Conservation (phyloP, 2,329 filamentous ascomycete genomes). For the Nannizziopsis barbatae region DNA sequence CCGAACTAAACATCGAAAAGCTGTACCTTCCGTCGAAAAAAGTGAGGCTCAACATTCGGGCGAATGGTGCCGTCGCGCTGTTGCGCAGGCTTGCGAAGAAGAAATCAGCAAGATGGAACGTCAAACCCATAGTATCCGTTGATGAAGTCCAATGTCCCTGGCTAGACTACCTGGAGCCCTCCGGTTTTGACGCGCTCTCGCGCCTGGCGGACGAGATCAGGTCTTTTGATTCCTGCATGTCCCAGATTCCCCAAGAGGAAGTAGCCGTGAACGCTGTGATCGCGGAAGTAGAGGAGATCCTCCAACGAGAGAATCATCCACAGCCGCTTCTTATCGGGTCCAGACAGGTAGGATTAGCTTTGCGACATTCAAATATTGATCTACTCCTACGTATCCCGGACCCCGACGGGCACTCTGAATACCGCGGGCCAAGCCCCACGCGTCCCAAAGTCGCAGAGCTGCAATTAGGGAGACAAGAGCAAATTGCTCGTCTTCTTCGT, state of each 20-base stretch:
- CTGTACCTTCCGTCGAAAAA: constrained; percentile 4
- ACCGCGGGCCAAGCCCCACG: constrained; percentile 24
- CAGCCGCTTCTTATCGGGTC: constrained; percentile 43
- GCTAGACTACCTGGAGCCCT: constrained; percentile 21
- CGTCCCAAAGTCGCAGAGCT: constrained; percentile 23
- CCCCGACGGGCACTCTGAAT: constrained; percentile 17
- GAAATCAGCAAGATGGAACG: neutral
- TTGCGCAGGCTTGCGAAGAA: constrained; percentile 8
- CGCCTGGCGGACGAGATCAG: constrained; percentile 38
- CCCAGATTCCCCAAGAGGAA: constrained; percentile 35
- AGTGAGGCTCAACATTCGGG: neutral
- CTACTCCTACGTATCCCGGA: constrained; percentile 31
- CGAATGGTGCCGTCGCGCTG: neutral
- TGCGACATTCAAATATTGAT: constrained; percentile 46
- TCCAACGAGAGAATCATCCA: constrained; percentile 18
- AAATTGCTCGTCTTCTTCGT: constrained; percentile 19
- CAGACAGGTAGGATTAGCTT: constrained; percentile 41
- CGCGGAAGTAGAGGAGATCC: constrained; percentile 21
- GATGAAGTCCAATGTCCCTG: constrained; percentile 23
- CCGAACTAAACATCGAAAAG: neutral
- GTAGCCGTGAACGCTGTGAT: constrained; percentile 21
- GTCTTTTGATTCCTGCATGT: constrained; percentile 37
- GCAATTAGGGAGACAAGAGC: constrained; percentile 19
- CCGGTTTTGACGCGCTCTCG: constrained; percentile 18
- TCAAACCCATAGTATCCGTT: neutral